Base-by-base conservation (phyloP, 345 rosid genomes). In the Hibiscus mutabilis region DNA sequence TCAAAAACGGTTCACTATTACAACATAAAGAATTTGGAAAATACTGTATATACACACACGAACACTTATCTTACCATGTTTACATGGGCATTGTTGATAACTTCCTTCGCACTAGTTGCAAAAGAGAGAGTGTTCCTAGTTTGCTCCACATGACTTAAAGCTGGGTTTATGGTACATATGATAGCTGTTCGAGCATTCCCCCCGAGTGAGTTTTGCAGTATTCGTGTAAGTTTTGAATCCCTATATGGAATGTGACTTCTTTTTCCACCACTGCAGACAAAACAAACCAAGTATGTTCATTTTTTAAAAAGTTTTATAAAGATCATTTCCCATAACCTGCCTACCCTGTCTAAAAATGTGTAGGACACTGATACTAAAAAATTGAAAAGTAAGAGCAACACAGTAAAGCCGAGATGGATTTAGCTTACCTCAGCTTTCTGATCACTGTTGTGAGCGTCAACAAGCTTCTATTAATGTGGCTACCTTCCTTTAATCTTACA, bases 171-270 rank as follows among this genome's bases (percentile, higher is more conserved):
- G 18, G 98, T 94, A 71, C 98, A 94, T 82, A 94, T 91, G 69
- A 91, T 94, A 57, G 98, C 97, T 15, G 98, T 94, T 64, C 93
- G 88, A 58, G 97, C 96, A 84, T 94, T 94, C 73, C 98, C 98
- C 18, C 98, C 98, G n/a, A 94, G 90, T 52, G 98, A 91, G 78
- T 84, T 87, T 84, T 94, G 98, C 86, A 94, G 81, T 78, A 94
- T 91, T 66, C 98, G 80, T 44, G 98, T 94, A 64, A 94, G 97
- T 82, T 94, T 94, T 29, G 98, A 94, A 83, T 94, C 96, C 82
- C 98, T 88, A 58, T 94, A 94, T 47, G 98, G 97, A 73, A 94
- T 78, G 60, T 94, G 98, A 47, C 79, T 84, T 75, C 79, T 84
- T 78, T 81, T 85, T 74, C 91, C 97, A 71, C 85, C 85, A 80